These are phyloP conservation scores for Candolleomyces efflorescens DNA, from an alignment of 768 basidiomycete species.

Conservation along the genomic window DNA sequence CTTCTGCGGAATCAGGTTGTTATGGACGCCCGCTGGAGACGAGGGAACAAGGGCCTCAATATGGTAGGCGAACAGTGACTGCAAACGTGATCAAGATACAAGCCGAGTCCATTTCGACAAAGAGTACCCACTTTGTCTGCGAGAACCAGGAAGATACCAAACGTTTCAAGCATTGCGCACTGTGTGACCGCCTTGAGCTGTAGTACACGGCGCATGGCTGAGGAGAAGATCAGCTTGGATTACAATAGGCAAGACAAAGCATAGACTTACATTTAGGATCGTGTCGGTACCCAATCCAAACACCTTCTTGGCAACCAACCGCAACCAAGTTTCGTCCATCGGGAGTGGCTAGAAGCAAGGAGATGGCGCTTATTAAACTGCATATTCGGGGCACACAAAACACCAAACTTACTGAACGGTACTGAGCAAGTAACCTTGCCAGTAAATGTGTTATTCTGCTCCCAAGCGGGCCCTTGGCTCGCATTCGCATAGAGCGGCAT, in stretches of 20 bases:
- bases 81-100: constrained; percentile 18
- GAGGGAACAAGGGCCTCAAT: constrained; percentile 96
- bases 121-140: constrained; percentile 71
- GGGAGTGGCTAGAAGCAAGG: constrained; percentile 60
- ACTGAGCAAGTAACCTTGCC: constrained; percentile 94
- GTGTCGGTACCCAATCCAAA: constrained; percentile 95
- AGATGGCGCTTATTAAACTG: constrained; percentile 1
- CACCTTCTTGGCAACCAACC: constrained; percentile 92
- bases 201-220: constrained; percentile 89
- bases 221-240: not conserved
- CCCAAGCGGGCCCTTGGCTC: constrained; percentile 55
- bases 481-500: constrained; percentile 60
- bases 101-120: not conserved
- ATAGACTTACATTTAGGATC: constrained; percentile 70
- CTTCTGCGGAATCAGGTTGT: constrained; percentile 82
- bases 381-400: not conserved
- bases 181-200: constrained; percentile 94
- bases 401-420: constrained; percentile 72
- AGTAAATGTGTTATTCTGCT: constrained; percentile 65
- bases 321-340: constrained; percentile 87
- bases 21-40: constrained; percentile 60
- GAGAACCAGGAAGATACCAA: constrained; percentile 93
- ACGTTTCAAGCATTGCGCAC: constrained; percentile 93
- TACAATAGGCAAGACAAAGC: not conserved
- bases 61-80: constrained; percentile 90